Conservation (phyloP, 1,139 yeast species). For the Geotrichum australiense region DNA sequence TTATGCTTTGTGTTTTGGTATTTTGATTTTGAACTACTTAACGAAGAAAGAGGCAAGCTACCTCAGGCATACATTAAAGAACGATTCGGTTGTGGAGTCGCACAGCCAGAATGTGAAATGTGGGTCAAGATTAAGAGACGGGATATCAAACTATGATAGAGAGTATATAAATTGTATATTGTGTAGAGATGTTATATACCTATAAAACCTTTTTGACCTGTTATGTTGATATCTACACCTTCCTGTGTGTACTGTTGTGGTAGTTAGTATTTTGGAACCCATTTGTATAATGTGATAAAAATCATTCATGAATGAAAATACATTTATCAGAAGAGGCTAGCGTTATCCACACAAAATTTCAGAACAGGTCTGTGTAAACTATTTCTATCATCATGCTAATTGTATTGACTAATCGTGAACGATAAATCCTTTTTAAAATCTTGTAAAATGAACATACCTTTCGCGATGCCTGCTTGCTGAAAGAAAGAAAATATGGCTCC, state of each 20-base stretch:
- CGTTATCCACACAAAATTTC: conserved; percentile 1
- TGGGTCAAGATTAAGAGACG: conserved; percentile 6
- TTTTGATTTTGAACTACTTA: conserved; percentile 7
- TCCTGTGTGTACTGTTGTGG: no score
- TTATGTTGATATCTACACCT: no score
- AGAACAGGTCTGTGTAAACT: conserved; percentile 4
- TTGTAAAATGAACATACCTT: no score
- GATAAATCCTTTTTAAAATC: no score
- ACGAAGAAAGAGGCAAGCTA: neutral
- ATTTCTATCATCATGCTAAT: conserved; percentile 1
- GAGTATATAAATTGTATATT: neutral
- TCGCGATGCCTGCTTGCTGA: no score
- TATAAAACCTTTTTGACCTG: neutral
- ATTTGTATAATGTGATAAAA: no score
- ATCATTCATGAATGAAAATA: no score
- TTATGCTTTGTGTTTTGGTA: conserved; percentile 12
- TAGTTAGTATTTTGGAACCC: no score
- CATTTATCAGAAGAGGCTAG: conserved; percentile 3
- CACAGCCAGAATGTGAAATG: conserved; percentile 10
- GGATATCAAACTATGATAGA: neutral
- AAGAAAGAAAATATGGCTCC: no score
- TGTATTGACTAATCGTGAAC: no score
- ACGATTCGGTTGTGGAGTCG: conserved; percentile 13
- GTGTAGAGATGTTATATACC: neutral
- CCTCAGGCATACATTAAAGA: conserved; percentile 15